phyloP scores from a whole-genome alignment of 805 yeast species.

The Yarrowia yakushimensis region DNA sequence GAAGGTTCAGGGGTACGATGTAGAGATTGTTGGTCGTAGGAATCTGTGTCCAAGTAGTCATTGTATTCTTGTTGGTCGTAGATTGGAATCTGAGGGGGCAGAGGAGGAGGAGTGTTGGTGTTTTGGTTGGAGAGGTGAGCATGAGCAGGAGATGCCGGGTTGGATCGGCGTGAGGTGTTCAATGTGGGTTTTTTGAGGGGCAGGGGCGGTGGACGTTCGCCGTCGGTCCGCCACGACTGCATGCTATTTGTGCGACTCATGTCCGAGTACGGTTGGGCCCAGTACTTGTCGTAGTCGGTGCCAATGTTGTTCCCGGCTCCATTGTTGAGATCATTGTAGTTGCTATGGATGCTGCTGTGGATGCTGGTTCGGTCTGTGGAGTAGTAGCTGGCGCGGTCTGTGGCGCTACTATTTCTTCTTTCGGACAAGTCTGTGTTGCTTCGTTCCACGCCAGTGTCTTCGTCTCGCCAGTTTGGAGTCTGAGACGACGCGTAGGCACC shows the following conservation, averaged over 20 bases:
- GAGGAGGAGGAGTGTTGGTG: conserved; percentile 1
- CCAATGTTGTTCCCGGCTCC: neutral
- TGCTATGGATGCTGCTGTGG: neutral
- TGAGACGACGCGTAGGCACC: neutral
- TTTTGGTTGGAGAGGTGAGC: neutral
- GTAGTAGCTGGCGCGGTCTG: neutral
- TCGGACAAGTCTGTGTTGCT: conserved; percentile 9
- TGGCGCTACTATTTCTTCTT: neutral
- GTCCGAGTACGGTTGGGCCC: conserved; percentile 10
- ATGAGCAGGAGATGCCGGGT: neutral
- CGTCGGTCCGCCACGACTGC: conserved; percentile 9
- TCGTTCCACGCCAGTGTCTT: neutral
- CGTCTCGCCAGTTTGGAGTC: neutral
- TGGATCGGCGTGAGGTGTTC: conserved; percentile 14
- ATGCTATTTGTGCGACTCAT: neutral
- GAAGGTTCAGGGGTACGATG: neutral
- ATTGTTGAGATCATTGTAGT: neutral
- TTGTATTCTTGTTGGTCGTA: conserved; percentile 11
- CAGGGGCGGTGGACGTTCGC: conserved; percentile 4
- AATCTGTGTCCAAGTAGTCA: neutral
- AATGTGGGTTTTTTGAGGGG: conserved; percentile 17
- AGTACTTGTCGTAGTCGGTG: neutral
- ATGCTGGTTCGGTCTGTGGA: neutral
- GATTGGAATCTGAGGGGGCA: neutral
- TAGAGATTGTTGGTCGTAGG: neutral